Percentiles rank a stretch among this genome's conserved stretches.
Evolutionary conservation across 345 rosid species (phyloP).

Genomic region (Linum usitatissimum): DNA sequence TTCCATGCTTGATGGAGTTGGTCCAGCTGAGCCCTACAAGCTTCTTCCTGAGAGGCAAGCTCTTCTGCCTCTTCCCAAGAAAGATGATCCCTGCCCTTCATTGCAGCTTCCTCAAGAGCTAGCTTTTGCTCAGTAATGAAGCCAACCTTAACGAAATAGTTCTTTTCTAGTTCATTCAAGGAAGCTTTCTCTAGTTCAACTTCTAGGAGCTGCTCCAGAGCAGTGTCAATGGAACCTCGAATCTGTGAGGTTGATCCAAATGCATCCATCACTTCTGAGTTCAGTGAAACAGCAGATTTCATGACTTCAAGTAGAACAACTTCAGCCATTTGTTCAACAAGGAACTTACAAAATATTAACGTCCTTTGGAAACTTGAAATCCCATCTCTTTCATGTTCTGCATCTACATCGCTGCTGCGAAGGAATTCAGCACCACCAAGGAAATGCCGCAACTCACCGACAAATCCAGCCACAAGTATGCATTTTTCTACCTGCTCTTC

Average conservation of each 20-base stretch:
- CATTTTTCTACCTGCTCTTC: constrained; percentile 84
- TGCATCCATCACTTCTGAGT: constrained; percentile 73
- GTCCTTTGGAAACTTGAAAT: constrained; percentile 45
- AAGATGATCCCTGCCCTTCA: constrained; percentile 76
- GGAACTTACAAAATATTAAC: constrained; percentile 44
- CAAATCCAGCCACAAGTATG: constrained; percentile 42
- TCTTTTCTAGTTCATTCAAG: constrained; percentile 68
- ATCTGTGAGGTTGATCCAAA: constrained; percentile 71
- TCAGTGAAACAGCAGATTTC: constrained; percentile 54
- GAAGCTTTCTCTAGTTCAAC: constrained; percentile 67
- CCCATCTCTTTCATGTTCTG: constrained; percentile 39
- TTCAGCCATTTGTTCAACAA: constrained; percentile 61
- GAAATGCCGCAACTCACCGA: constrained; percentile 41
- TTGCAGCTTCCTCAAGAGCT: constrained; percentile 78
- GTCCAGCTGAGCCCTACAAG: constrained; percentile 76
- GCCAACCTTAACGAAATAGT: constrained; percentile 72
- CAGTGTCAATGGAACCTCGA: constrained; percentile 63
- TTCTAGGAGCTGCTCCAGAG: constrained; percentile 66
- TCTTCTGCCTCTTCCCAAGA: constrained; percentile 99
- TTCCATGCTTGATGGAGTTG: constrained; percentile 79
- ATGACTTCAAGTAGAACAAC: constrained; percentile 51
- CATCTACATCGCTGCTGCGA: constrained; percentile 18
- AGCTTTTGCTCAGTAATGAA: constrained; percentile 70
- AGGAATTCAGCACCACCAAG: constrained; percentile 33
- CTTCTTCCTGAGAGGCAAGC: constrained; percentile 91